Evolutionary conservation across 495 filamentous ascomycete genomes (phyloP), one percentile per base, ranked within the genome.

Genomic region (Acidomyces sp.): DNA sequence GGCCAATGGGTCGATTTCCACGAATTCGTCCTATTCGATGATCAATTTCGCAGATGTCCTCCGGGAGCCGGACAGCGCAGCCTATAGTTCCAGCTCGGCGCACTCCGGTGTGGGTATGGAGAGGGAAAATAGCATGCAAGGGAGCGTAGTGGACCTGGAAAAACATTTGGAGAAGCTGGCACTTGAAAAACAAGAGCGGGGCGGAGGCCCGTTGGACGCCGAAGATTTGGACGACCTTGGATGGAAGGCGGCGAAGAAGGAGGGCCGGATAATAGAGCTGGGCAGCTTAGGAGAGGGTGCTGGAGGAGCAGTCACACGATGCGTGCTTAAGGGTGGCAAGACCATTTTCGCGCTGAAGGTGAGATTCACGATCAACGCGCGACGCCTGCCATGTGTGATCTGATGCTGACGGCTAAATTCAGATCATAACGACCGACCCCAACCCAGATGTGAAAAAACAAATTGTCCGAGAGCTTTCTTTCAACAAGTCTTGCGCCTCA

Each of bases 341-440:
- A 96, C 85, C 0, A 73, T 94, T 17, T 97, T 97, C 66, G 90
- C 90, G 9, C 67, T 97, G 42, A 97, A 97, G 78, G 90, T 94
- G 63, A 46, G 70, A 31, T 12, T 13, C 30, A 10, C 26, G 22
- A 3, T 15, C 17, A n/a, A 11, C 12, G 13, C n/a, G 15, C 16
- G n/a, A n/a, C 15, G 22, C 19, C 25, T 17, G 24, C 16, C 4
- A 9, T 28, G 27, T 34, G 10, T 34, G 3, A 7, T 6, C 7
- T 27, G 18, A 18, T 20, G 10, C 11, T 6, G 39, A 51, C 24
- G 21, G 18, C 4, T 2, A 15, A 3, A 20, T 15, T 15, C 40
- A 96, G 90, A 80, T 97, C 49, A 96, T 97, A 54, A 96, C 92
- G 3, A 93, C 90, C 30, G 90, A 96, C 56, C 90, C 90, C 2